Conservation (phyloP, 352 stramenopile species). For the Phytopythium boreale region DNA sequence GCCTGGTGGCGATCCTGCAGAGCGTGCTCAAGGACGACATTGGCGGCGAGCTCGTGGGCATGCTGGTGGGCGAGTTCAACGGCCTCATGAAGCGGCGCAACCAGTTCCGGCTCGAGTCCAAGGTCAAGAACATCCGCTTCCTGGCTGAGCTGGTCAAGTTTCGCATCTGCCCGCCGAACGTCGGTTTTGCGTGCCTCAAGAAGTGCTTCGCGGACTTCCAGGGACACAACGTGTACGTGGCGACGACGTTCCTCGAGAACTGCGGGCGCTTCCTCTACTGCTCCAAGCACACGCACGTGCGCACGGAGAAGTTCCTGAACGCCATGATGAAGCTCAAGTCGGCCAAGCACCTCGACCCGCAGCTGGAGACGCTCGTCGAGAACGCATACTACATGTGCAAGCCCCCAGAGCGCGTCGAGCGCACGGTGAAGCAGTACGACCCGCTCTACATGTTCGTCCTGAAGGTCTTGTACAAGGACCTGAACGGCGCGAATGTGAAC, state of each 20-base stretch:
- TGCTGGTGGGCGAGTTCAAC: slow-evolving; percentile 95
- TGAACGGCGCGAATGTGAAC: slow-evolving; percentile 80
- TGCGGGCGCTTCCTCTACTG: slow-evolving; percentile 96
- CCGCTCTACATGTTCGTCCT: slow-evolving; percentile 91
- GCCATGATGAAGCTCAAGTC: slow-evolving; percentile 96
- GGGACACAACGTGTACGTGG: slow-evolving; percentile 94
- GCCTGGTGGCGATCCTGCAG: slow-evolving; percentile 92
- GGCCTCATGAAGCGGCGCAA: slow-evolving; percentile 93
- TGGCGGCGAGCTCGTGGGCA: slow-evolving; percentile 81
- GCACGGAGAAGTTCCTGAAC: slow-evolving; percentile 89
- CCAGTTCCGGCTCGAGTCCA: slow-evolving; percentile 91
- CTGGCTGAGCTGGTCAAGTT: slow-evolving; percentile 98
- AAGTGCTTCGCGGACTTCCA: slow-evolving; percentile 95
- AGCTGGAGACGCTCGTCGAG: slow-evolving; percentile 87
- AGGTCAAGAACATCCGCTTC: slow-evolving; percentile 95
- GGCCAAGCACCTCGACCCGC: slow-evolving; percentile 88
- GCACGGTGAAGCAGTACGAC: slow-evolving; percentile 81
- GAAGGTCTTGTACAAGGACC: slow-evolving; percentile 85
- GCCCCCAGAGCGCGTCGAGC: slow-evolving; percentile 80
- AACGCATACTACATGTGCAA: slow-evolving; percentile 94
- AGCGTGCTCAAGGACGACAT: slow-evolving; percentile 92
- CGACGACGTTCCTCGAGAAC: slow-evolving; percentile 95
- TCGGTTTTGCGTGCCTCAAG: slow-evolving; percentile 92
- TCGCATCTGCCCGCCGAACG: slow-evolving; percentile 92
- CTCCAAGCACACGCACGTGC: slow-evolving; percentile 91